Evolutionary conservation across 108 stramenopile genomes (phyloP), one percentile per base, ranked within the genome.

Genomic region (Phaeodactylum tricornutum): DNA sequence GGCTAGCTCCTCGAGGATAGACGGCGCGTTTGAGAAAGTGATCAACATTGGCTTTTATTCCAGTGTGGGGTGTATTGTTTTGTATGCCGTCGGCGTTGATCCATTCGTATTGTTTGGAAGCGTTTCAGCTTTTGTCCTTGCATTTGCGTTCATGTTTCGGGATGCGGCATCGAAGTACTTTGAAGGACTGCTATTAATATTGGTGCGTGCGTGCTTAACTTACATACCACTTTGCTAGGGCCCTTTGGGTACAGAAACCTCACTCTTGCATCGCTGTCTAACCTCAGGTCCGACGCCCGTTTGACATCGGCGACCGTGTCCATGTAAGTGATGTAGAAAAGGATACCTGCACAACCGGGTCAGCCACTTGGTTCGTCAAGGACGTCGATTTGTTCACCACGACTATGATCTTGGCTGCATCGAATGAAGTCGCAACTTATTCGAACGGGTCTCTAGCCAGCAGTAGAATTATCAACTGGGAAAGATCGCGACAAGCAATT

Each of bases 241-340:
- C n/a, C n/a, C n/a, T n/a, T n/a, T n/a, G n/a, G n/a, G n/a, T n/a
- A n/a, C n/a, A n/a, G n/a, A n/a, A n/a, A n/a, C n/a, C 1, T 0
- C 24, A 12, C 21, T 3, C 28, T 31, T 4, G 15, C 4, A 19
- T 61, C 66, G 55, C 48, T 74, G 28, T 61, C 72, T 52, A 68
- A 83, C n/a, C 62, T 77, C 3, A 52, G n/a, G n/a, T 69, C n/a
- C 61, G 68, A 1, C 59, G 61, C 12, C 79, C 84, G 5, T 90
- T 71, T 50, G 84, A 84, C 46, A 75, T 90, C 36, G 87, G 87
- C 3, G 87, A 90, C 57, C 51, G 76, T 50, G 73, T 90, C 49
- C 66, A 67, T 21, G 55, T 60, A 51, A 74, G 38, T 58, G 0
- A 60, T 83, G 19, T 47, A 45, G 30, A 22, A n/a, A 20, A 46